Evolutionary conservation across 2,329 filamentous ascomycete species (phyloP), one percentile per base, ranked within the genome.

Genomic region (Exophiala lecanii-corni): DNA sequence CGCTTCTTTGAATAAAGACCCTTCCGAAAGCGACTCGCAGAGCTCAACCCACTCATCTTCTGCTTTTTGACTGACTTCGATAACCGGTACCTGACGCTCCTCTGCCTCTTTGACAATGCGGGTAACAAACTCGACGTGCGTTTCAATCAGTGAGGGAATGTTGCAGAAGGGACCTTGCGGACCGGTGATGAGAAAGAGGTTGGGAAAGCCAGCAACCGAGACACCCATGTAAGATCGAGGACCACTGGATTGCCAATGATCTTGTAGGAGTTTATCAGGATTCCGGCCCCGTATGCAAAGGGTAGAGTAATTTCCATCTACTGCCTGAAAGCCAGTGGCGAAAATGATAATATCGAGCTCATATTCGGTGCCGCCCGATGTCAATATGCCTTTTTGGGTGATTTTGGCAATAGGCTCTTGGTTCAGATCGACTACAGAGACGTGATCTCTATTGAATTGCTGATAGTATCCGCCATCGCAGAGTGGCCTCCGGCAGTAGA

Each of bases 111-210:
- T 18, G 19, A 47, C 43, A 3, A 23, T 20, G 18, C 15, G 23
- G 7, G 19, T 33, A 15, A 49, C 43, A 74, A 74, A 80, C 0
- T 72, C 62, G 2, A 75, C 76, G 51, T 81, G 76, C 0, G 74
- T 52, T 49, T 79, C 74, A 10, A 74, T 68, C 1, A 63, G 67
- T 0, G 72, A 68, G 0, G 78, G 78, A 0, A 75, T 76, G 50
- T 80, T 81, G 56, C 65, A 58, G 3, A 79, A 61, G 0, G 76
- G 77, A 0, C 64, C 73, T 17, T 81, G 76, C 1, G 69, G 61
- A 0, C 76, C 75, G 51, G 78, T 79, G 39, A 73, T 50, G 41
- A 68, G 66, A 57, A 74, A 72, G 61, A 73, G 62, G 34, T 75
- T 75, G 0, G 70, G 68, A 45, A 69, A 71, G 3, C 60, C 57